A percentile compares a stretch with the other conserved stretches of the same genome.
Conservation (phyloP, 208 protist genomes). For the Wallacemonas sp. region DNA sequence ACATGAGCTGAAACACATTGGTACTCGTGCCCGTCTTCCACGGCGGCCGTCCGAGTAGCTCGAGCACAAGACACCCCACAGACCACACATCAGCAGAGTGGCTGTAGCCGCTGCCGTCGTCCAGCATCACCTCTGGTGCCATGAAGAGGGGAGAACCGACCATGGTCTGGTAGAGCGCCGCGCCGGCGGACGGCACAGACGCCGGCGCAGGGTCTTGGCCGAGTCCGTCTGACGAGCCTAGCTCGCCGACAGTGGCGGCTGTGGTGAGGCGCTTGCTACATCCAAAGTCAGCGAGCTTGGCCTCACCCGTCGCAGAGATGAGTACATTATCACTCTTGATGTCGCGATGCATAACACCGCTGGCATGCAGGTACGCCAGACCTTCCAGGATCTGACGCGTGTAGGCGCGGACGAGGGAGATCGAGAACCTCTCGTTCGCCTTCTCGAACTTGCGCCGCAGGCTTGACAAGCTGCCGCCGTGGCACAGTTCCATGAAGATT, state of each 20-base stretch:
- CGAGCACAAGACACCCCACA: slow-evolving; percentile 82
- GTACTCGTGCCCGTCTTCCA: slow-evolving; percentile 48
- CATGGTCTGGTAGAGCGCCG: slow-evolving; percentile 69
- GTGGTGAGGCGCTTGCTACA: slow-evolving; percentile 82
- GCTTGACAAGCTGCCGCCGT: slow-evolving; percentile 66
- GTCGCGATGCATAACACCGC: slow-evolving; percentile 84
- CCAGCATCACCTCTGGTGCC: slow-evolving; percentile 85
- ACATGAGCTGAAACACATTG: slow-evolving; percentile 83
- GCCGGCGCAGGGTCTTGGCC: not conserved
- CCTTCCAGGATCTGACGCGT: slow-evolving; percentile 88
- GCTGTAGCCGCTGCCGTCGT: slow-evolving; percentile 54
- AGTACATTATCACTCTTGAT: slow-evolving; percentile 93
- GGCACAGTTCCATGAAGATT: slow-evolving; percentile 90
- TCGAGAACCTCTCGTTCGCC: slow-evolving; percentile 64
- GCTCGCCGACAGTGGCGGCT: not conserved
- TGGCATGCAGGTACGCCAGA: slow-evolving; percentile 79
- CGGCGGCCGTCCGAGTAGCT: slow-evolving; percentile 81
- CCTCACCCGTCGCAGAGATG: slow-evolving; percentile 79
- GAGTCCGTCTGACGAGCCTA: not conserved
- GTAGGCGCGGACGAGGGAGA: slow-evolving; percentile 79
- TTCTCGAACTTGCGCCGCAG: slow-evolving; percentile 70
- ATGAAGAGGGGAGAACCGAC: slow-evolving; percentile 88
- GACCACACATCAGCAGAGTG: slow-evolving; percentile 86
- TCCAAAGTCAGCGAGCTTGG: slow-evolving; percentile 95
- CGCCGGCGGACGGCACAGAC: slow-evolving; percentile 8